Conservation (phyloP, 495 filamentous ascomycete species). For the Xylaria sp. region DNA sequence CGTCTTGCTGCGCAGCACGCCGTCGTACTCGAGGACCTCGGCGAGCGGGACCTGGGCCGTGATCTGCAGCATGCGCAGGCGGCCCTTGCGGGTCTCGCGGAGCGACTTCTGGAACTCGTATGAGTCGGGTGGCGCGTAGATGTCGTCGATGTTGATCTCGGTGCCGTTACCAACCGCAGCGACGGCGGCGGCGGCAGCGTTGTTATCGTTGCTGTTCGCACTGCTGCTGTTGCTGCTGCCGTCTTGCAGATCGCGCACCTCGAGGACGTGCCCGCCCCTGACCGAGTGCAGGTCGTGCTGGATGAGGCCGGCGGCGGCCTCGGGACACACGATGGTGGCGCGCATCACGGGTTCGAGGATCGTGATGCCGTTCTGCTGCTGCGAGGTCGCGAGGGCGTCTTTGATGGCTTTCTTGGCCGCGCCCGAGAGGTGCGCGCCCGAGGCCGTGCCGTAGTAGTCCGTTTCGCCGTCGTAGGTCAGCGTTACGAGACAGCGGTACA, state of each 20-base stretch:
- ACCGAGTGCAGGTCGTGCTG: slow-evolving; percentile 86
- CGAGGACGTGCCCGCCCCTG: slow-evolving; percentile 84
- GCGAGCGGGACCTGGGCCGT: slow-evolving; percentile 87
- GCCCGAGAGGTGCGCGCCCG: slow-evolving; percentile 75
- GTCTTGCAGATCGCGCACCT: slow-evolving; percentile 69
- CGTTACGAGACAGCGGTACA: slow-evolving; percentile 72
- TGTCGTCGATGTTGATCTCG: slow-evolving; percentile 67
- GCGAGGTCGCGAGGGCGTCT: slow-evolving; percentile 65
- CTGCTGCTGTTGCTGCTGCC: slow-evolving; percentile 4
- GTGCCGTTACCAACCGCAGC: neutral
- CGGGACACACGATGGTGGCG: slow-evolving; percentile 82
- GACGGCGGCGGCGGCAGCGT: too few species aligned
- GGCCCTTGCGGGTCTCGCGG: slow-evolving; percentile 46
- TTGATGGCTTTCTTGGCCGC: slow-evolving; percentile 77
- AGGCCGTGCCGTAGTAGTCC: slow-evolving; percentile 72
- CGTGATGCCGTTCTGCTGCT: slow-evolving; percentile 55
- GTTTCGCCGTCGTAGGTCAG: slow-evolving; percentile 69
- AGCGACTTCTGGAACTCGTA: slow-evolving; percentile 66
- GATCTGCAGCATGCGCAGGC: slow-evolving; percentile 61
- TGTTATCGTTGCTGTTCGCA: too few species aligned
- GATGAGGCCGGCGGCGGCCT: slow-evolving; percentile 80
- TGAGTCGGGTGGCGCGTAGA: slow-evolving; percentile 87
- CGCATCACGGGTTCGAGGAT: slow-evolving; percentile 95
- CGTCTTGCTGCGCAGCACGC: slow-evolving; percentile 86
- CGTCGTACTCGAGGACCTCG: slow-evolving; percentile 97